Base-by-base conservation (phyloP, 257 asterid species). In the Solanum tarijense region DNA sequence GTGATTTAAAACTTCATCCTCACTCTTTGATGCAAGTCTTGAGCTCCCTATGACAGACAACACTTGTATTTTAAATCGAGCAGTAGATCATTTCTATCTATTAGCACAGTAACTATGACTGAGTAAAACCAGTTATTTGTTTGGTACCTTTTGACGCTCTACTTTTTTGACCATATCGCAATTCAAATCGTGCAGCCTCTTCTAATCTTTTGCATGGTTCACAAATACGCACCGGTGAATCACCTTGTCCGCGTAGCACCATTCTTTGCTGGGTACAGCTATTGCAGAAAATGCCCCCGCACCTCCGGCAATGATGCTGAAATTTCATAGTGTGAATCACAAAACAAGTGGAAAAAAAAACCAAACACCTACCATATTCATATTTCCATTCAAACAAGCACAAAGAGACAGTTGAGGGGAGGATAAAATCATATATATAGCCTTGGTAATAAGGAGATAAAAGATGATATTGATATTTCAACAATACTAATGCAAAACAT, bases 241-340 rank as follows among this genome's bases (percentile, higher is more conserved):
- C 98, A 74, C 99, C 99, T 93, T 97, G 99, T 86, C 99, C 98
- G 34, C 99, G 99, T 75, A 97, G 91, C 72, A 92, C 89, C 99
- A 97, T 97, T 89, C 99, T 92, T 87, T 93, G 98, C 90, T 92
- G 96, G 84, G 98, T 91, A 89, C 99, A 97, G 89, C 93, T 92
- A 89, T 89, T 92, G 86, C 99, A 97, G 89, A 97, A 97, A 87
- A 97, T 82, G 62, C 99, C 99, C 88, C 98, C 99, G 92, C 99
- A 97, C 91, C 99, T 93, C 43, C 99, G 98, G 92, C 99, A 96
- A 86, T 97, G 99, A 91, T 96, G 99, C 99, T 97, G 98, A 87
- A 92, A 90, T 73, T 87, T 86, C 93, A 89, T 43, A 41, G 34
- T 27, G 66, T 41, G 39, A 46, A 81, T 78, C 85, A 81, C 27